Evolutionary conservation across 164 flowering plant genomes (phyloP), one percentile per base, ranked within the genome.

Genomic region (Kalanchoe fedtschenkoi): DNA sequence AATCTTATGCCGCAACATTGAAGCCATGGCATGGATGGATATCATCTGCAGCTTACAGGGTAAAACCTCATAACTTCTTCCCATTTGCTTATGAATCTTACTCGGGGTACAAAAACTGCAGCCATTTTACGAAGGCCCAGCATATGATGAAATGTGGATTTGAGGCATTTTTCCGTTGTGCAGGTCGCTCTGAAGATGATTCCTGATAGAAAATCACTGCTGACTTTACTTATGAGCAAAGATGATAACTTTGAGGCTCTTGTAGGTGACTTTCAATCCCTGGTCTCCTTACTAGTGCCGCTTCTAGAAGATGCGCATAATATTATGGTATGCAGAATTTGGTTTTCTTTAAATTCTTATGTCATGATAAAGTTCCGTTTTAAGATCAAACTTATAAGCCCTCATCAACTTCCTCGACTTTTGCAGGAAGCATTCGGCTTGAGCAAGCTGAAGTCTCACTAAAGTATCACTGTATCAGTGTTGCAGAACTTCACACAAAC

Each of bases 11-110:
- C 32, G 22, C 60, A n/a, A 78, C 95, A 42, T 72, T 91, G 61
- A 88, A 83, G 65, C 97, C 88, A 46, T 88, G 95, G 91, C 97
- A 91, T 76, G 86, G 95, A 34, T 91, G 97, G 97, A 91, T 91
- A 62, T 80, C 96, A n/a, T 72, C 90, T 1, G 87, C 96, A 51
- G 97, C 97, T 41, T 86, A 73, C 66, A 83, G 69, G 72, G 97
- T 88, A 78, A 65, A 6, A 1, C 26, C 29, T 5, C 24, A n/a
- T 62, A 15, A 11, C n/a, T n/a, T n/a, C n/a, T n/a, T n/a, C n/a
- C n/a, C n/a, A n/a, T n/a, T n/a, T n/a, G n/a, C n/a, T n/a, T n/a
- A n/a, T n/a, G n/a, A n/a, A n/a, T n/a, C n/a, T n/a, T n/a, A n/a
- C n/a, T n/a, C n/a, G n/a, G n/a, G n/a, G n/a, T n/a, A n/a, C n/a